Evolutionary conservation across 768 basidiomycete species (phyloP).

Genomic region (Lactarius akahatsu): DNA sequence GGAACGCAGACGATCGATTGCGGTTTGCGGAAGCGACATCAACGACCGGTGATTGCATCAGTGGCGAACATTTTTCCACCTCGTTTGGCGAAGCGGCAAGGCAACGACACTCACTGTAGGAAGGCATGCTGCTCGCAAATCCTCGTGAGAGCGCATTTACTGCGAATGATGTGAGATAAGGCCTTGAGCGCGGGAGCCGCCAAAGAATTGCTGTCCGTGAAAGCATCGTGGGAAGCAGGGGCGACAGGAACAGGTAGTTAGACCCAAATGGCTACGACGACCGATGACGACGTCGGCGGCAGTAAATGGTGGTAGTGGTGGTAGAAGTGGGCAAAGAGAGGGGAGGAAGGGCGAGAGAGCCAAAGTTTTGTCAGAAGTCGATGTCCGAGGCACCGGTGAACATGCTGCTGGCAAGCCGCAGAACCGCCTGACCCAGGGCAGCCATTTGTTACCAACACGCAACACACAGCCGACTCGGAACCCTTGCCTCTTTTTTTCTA

Average conservation of each 20-base stretch:
- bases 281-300: background rate
- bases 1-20: background rate
- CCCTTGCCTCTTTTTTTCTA: too few relatives aligned
- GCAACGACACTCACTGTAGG: conserved; percentile 21
- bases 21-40: background rate
- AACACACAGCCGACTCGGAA: too few relatives aligned
- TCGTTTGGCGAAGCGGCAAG: background rate
- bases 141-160: conserved; percentile 13
- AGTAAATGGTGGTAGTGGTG: background rate
- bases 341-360: background rate
- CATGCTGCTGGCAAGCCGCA: background rate
- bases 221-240: conserved; percentile 21
- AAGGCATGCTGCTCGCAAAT: conserved; percentile 24
- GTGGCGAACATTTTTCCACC: background rate
- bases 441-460: too few relatives aligned
- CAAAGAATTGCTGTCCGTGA: conserved; percentile 15
- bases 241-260: background rate
- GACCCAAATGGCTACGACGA: background rate
- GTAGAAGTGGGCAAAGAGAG: background rate
- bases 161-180: conserved; percentile 11
- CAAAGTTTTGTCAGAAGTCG: background rate
- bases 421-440: too few relatives aligned
- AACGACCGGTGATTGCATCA: background rate
- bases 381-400: conserved; percentile 8
- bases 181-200: conserved; percentile 16